Evolutionary conservation across 2,329 filamentous ascomycete species (phyloP).

Genomic region (Xylaria sp.): DNA sequence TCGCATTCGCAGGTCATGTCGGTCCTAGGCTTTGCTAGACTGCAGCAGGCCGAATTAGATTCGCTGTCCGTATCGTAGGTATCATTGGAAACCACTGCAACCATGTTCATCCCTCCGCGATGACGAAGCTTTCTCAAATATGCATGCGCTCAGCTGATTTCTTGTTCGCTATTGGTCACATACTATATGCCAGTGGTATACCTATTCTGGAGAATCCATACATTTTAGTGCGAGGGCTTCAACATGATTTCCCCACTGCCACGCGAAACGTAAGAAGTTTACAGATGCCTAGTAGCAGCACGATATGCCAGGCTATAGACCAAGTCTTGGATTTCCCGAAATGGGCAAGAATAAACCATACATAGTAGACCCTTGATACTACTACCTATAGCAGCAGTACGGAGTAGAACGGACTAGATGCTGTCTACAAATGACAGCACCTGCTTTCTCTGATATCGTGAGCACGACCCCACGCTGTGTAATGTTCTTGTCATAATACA

Average conservation of each 20-base stretch:
- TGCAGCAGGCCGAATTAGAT: constrained; percentile 23
- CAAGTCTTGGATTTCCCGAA: constrained; percentile 25
- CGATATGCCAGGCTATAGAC: constrained; percentile 19
- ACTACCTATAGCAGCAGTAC: constrained; percentile 7
- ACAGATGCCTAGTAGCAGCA: constrained; percentile 13
- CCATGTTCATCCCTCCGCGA: constrained; percentile 21
- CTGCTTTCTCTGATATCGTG: constrained; percentile 7
- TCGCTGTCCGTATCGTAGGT: constrained; percentile 19
- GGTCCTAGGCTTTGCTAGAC: constrained; percentile 2
- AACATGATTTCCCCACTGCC: constrained; percentile 22
- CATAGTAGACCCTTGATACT: constrained; percentile 19
- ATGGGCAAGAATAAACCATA: constrained; percentile 19
- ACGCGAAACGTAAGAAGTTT: constrained; percentile 18
- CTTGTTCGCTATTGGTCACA: constrained; percentile 14
- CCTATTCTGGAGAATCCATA: constrained; percentile 4
- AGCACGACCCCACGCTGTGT: constrained; percentile 26
- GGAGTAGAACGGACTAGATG: not conserved
- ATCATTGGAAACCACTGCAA: constrained; percentile 22
- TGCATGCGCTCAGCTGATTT: constrained; percentile 21
- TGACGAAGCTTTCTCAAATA: constrained; percentile 32
- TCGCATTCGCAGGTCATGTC: constrained; percentile 13
- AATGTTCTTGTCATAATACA: constrained; percentile 28
- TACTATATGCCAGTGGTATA: constrained; percentile 12
- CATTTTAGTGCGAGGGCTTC: constrained; percentile 4
- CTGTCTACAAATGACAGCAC: not conserved